Conservation (phyloP, 169 alveolate species). For the Cryptosporidium muris region DNA sequence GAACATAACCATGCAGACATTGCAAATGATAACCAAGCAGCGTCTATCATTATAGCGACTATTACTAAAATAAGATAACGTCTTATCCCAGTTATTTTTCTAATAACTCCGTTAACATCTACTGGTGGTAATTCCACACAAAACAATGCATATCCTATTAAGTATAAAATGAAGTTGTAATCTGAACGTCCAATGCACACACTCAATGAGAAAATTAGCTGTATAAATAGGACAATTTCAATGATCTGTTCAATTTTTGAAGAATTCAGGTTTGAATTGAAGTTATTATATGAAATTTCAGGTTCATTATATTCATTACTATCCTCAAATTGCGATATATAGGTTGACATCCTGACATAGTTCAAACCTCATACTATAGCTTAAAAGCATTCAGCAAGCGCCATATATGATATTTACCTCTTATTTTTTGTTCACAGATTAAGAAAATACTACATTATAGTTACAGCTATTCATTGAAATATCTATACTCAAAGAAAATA, state of each 20-base stretch:
- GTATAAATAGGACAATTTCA: slow-evolving; percentile 42
- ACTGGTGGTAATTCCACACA: slow-evolving; percentile 61
- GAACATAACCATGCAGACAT: slow-evolving; percentile 57
- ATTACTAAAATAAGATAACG: slow-evolving; percentile 25
- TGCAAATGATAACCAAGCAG: slow-evolving; percentile 61
- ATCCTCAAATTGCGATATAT: no score
- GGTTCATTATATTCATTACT: no score
- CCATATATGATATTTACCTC: no score
- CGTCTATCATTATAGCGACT: slow-evolving; percentile 39
- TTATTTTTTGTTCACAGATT: no score
- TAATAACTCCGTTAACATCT: slow-evolving; percentile 50
- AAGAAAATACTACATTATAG: no score
- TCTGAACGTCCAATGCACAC: slow-evolving; percentile 62
- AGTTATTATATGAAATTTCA: no score
- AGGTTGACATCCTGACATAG: no score
- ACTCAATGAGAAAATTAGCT: slow-evolving; percentile 40
- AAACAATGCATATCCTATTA: slow-evolving; percentile 46
- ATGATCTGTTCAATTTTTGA: slow-evolving; percentile 20
- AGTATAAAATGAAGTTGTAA: slow-evolving; percentile 45
- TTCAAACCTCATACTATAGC: no score
- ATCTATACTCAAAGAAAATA: no score
- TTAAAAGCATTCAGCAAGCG: no score
- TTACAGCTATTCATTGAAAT: no score
- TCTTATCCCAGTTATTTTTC: slow-evolving; percentile 67
- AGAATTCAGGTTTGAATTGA: no score